Evolutionary conservation across 2,329 filamentous ascomycete species (phyloP).

Genomic region (Botrytis medusae): DNA sequence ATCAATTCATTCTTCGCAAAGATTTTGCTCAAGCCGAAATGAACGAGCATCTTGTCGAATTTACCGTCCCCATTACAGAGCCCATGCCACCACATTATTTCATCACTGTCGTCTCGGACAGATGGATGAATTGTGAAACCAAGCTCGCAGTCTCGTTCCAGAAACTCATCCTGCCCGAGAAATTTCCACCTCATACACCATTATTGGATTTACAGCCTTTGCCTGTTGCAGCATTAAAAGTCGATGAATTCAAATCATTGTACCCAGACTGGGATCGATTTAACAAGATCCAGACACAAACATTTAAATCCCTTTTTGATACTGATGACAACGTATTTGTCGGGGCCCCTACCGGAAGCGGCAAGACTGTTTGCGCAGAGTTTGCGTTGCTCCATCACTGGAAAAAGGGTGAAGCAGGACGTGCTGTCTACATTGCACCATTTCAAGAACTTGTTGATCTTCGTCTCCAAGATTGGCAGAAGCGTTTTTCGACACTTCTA

Average conservation of each 20-base stretch:
- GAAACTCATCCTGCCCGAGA: constrained; percentile 90
- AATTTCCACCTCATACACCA: constrained; percentile 91
- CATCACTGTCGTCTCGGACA: constrained; percentile 88
- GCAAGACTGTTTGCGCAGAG: constrained; percentile 96
- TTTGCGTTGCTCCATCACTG: constrained; percentile 90
- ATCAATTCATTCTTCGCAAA: constrained; percentile 87
- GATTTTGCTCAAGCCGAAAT: constrained; percentile 83
- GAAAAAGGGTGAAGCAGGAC: constrained; percentile 67
- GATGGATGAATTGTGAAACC: constrained; percentile 98
- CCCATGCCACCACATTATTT: constrained; percentile 99
- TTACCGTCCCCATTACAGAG: constrained; percentile 94
- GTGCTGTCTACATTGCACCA: constrained; percentile 90
- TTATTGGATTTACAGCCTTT: constrained; percentile 89
- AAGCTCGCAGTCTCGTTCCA: constrained; percentile 92
- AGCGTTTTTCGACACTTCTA: constrained; percentile 67
- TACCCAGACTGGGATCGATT: constrained; percentile 86
- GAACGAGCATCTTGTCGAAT: constrained; percentile 93
- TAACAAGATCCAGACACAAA: constrained; percentile 97
- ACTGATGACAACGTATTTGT: constrained; percentile 93
- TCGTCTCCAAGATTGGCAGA: constrained; percentile 80
- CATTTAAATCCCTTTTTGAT: constrained; percentile 89
- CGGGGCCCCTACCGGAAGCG: constrained; percentile 88
- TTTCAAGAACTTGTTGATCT: constrained; percentile 91
- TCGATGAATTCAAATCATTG: constrained; percentile 74
- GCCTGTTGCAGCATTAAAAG: constrained; percentile 84